Percentiles rank a stretch among this genome's conserved stretches.
phyloP scores from a whole-genome alignment of 169 alveolate genomes.

The Eimeria falciformis region DNA sequence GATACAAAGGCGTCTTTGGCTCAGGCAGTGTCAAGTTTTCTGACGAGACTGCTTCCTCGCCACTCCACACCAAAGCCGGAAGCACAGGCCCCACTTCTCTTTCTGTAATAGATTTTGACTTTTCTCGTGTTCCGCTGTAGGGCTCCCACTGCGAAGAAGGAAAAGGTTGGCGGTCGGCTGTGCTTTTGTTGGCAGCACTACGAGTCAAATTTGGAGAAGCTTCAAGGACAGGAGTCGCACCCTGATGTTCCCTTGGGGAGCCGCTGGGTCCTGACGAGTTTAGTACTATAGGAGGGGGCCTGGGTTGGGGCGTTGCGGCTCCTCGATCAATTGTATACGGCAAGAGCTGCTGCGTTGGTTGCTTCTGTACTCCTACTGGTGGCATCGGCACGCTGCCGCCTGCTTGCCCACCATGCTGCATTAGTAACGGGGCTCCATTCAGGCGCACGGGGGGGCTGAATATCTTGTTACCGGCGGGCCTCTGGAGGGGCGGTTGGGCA shows the following conservation, averaged over 20 bases:
- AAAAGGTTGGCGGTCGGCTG: neutral
- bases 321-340: slow-evolving; percentile 69
- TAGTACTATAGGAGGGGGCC: slow-evolving; percentile 22
- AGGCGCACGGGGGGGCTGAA: slow-evolving; percentile 29
- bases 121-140: slow-evolving; percentile 25
- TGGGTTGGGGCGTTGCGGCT: slow-evolving; percentile 29
- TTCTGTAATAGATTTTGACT: slow-evolving; percentile 66
- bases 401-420: slow-evolving; percentile 68
- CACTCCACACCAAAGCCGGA: slow-evolving; percentile 62
- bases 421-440: slow-evolving; percentile 61
- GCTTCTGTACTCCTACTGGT: slow-evolving; percentile 34
- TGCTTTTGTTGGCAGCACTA: neutral
- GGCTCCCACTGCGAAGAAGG: neutral
- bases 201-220: neutral
- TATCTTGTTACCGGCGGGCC: neutral
- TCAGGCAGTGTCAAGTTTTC: slow-evolving; percentile 64
- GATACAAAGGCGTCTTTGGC: slow-evolving; percentile 66
- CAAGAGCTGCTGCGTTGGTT: slow-evolving; percentile 33
- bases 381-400: slow-evolving; percentile 32
- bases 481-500: slow-evolving; percentile 15
- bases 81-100: slow-evolving; percentile 57
- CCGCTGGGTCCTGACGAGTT: slow-evolving; percentile 20
- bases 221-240: neutral
- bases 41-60: slow-evolving; percentile 64
- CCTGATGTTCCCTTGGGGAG: neutral